Evolutionary conservation across 306 rosid species (phyloP).

Genomic region (Lathyrus tuberosus): DNA sequence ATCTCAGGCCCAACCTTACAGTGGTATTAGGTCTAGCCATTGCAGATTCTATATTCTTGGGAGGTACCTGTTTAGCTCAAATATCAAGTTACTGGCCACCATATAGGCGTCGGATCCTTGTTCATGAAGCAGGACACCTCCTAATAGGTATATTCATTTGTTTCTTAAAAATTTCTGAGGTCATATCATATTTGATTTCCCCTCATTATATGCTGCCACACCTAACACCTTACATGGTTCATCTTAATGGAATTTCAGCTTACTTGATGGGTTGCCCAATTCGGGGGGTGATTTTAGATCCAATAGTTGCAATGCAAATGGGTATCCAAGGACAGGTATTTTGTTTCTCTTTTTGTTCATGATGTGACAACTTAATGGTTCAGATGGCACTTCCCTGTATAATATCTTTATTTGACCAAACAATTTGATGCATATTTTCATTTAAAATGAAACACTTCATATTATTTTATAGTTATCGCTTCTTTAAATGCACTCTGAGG

Average conservation of each 20-base stretch:
- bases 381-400: conserved; percentile 16
- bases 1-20: conserved; percentile 84
- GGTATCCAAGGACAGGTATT: conserved; percentile 98
- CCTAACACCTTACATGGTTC: conserved; percentile 31
- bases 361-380: conserved; percentile 19
- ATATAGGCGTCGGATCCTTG: conserved; percentile 70
- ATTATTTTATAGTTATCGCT: conserved; percentile 22
- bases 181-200: conserved; percentile 24
- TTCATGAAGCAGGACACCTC: conserved; percentile 98
- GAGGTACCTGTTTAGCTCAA: conserved; percentile 94
- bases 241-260: conserved; percentile 56
- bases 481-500: not conserved
- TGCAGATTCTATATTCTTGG: conserved; percentile 78
- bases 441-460: conserved; percentile 26
- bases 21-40: conserved; percentile 77
- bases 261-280: conserved; percentile 95
- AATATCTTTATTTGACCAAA: conserved; percentile 13
- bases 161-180: conserved; percentile 25
- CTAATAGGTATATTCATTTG: conserved; percentile 54
- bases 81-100: conserved; percentile 98
- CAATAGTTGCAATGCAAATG: conserved; percentile 94
- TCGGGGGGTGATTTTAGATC: conserved; percentile 93
- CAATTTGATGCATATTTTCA: not conserved
- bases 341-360: conserved; percentile 18
- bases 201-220: conserved; percentile 10